Percentiles rank a stretch among this genome's conserved stretches.
Evolutionary conservation across 306 rosid species (phyloP).

Genomic region (Vigna reflexopilosa): DNA sequence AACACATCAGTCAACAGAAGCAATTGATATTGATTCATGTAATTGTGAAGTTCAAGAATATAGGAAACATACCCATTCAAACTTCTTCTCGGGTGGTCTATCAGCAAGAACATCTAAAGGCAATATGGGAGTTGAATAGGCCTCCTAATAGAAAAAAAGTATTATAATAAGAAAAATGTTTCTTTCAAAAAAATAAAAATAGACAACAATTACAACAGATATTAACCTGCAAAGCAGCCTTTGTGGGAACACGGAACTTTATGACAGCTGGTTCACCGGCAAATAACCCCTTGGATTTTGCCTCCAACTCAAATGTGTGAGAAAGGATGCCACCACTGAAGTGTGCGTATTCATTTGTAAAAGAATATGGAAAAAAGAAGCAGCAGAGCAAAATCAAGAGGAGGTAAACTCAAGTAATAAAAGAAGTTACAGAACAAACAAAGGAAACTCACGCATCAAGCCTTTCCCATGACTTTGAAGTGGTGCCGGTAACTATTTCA

Average conservation of each 20-base stretch:
- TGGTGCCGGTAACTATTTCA: conserved; percentile 69
- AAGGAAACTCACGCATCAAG: conserved; percentile 85
- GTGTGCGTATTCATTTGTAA: conserved; percentile 19
- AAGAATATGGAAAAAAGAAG: conserved; percentile 12
- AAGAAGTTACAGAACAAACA: conserved; percentile 1
- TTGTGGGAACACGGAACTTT: conserved; percentile 90
- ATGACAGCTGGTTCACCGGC: conserved; percentile 79
- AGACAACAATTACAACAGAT: conserved; percentile 19
- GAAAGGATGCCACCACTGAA: conserved; percentile 79
- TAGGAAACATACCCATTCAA: conserved; percentile 72
- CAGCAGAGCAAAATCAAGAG: conserved; percentile 15
- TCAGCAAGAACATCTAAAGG: conserved; percentile 96
- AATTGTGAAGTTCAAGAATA: background rate
- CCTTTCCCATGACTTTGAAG: conserved; percentile 91
- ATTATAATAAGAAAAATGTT: conserved; percentile 27
- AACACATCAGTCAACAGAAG: conserved; percentile 47
- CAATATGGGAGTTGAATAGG: conserved; percentile 81
- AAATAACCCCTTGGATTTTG: conserved; percentile 71
- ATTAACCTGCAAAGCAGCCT: conserved; percentile 82
- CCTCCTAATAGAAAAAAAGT: conserved; percentile 59
- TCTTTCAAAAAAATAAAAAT: conserved; percentile 9
- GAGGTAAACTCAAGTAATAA: conserved; percentile 12
- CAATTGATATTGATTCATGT: conserved; percentile 38
- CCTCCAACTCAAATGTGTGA: conserved; percentile 93
- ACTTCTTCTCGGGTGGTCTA: conserved; percentile 88